phyloP scores from a whole-genome alignment of 108 stramenopile genomes.

The Chaetoceros muelleri region DNA sequence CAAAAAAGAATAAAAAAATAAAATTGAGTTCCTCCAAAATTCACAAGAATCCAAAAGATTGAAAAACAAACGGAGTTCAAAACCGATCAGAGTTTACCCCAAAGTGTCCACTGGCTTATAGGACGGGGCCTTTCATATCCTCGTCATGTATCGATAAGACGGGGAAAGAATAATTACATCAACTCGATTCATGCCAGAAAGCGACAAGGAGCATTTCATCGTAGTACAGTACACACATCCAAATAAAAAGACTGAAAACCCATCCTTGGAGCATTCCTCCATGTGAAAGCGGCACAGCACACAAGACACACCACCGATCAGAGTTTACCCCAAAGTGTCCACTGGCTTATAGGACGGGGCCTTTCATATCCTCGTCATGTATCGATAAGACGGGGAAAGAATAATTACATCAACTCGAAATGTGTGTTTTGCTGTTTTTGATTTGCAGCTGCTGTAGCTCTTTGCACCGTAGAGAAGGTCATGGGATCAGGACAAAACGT shows the following conservation, averaged over 20 bases:
- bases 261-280: too few relatives aligned
- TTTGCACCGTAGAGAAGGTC: too few relatives aligned
- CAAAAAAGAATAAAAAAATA: not conserved
- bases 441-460: too few relatives aligned
- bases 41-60: not conserved
- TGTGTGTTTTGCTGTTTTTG: not conserved
- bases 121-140: slow-evolving; percentile 74
- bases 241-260: not conserved
- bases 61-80: not conserved
- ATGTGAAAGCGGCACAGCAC: too few relatives aligned
- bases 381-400: slow-evolving; percentile 91
- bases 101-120: slow-evolving; percentile 82
- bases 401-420: slow-evolving; percentile 71
- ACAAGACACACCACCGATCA: slow-evolving; percentile 74
- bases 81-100: slow-evolving; percentile 84
- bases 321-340: slow-evolving; percentile 80
- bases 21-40: not conserved
- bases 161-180: slow-evolving; percentile 87
- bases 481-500: too few relatives aligned
- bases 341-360: slow-evolving; percentile 86
- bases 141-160: slow-evolving; percentile 86
- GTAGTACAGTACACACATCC: not conserved
- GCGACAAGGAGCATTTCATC: too few relatives aligned
- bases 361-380: slow-evolving; percentile 71
- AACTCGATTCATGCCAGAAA: slow-evolving; percentile 35